Base-by-base conservation (phyloP, 805 yeast genomes). In the Metschnikowia sp. region DNA sequence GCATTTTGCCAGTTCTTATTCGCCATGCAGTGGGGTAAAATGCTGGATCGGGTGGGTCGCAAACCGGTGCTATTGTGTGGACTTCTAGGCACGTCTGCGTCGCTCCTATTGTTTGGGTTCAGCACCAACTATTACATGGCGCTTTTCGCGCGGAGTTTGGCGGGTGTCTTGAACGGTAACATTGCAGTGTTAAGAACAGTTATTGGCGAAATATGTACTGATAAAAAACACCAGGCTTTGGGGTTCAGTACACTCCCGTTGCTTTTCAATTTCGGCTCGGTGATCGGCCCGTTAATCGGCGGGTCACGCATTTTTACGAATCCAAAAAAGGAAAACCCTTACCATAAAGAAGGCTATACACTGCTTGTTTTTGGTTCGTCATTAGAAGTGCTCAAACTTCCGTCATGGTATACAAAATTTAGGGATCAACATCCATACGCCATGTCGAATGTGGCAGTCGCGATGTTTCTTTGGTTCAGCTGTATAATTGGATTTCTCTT, bases 191-290 rank as follows among this genome's bases (percentile, higher is more conserved):
- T 83, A 31, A 65, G 88, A 59, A 83, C 88, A 0, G 64, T 74
- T 41, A 69, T 83, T 39, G 88, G 86, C 3, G 88, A 83, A 57
- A 62, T 80, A 12, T 83, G 84, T 4, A 62, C 65, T 6, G 78
- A 82, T 47, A 68, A 79, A 44, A 67, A 70, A 32, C 86, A 82
- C 57, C 86, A 82, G 59, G 83, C 85, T 9, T 46, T 81, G 8
- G 86, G 86, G 1, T 81, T 83, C 55, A 74, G 82, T 36, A 76
- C 80, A 3, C 69, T 83, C 63, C 87, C 88, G 0, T 61, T 83
- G 33, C 63, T 83, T 11, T 83, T 80, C 76, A 82, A 82, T 57
- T 53, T 81, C 18, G 88, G 88, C 5, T 65, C 78, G 28, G 74
- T 82, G 11, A 57, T 83, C 11, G 88, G 88, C 1, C 86, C 87